These are phyloP conservation scores for Paramarasmius palmivorus DNA, from an alignment of 1,284 basidiomycete species.

Conservation along the genomic window DNA sequence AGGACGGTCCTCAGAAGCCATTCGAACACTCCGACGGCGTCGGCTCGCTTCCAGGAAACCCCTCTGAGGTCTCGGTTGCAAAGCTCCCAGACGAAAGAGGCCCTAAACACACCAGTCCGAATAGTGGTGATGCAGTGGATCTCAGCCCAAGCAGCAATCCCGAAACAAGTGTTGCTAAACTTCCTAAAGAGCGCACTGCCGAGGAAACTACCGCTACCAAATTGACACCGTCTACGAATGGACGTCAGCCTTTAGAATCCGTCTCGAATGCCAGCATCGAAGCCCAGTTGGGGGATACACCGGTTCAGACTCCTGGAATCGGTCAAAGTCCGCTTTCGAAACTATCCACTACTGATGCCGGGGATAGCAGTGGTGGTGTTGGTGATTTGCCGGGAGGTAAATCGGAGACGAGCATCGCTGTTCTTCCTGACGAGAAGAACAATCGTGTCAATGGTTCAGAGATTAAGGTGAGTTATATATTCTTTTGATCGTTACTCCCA, in stretches of 20 bases:
- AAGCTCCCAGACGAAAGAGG: constrained; percentile 36
- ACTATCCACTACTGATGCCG: neutral
- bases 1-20: neutral
- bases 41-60: constrained; percentile 13
- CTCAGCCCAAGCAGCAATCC: constrained; percentile 28
- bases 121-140: constrained; percentile 28
- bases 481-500: neutral
- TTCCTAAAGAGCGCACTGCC: constrained; percentile 28
- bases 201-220: neutral
- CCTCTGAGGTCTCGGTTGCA: constrained; percentile 37
- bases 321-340: neutral
- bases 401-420: neutral
- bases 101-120: neutral
- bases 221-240: constrained; percentile 2
- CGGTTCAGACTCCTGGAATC: neutral
- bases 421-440: neutral
- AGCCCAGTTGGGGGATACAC: constrained; percentile 14
- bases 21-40: constrained; percentile 33
- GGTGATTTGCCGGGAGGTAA: constrained; percentile 4
- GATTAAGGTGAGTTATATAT: too few species aligned
- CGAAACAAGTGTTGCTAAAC: constrained; percentile 29
- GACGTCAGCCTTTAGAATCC: neutral
- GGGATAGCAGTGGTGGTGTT: constrained; percentile 4
- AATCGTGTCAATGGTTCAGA: neutral
- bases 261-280: constrained; percentile 20